These are phyloP conservation scores for Myriosclerotinia duriaeana DNA, from an alignment of 2,329 filamentous ascomycete genomes.

Conservation along the genomic window DNA sequence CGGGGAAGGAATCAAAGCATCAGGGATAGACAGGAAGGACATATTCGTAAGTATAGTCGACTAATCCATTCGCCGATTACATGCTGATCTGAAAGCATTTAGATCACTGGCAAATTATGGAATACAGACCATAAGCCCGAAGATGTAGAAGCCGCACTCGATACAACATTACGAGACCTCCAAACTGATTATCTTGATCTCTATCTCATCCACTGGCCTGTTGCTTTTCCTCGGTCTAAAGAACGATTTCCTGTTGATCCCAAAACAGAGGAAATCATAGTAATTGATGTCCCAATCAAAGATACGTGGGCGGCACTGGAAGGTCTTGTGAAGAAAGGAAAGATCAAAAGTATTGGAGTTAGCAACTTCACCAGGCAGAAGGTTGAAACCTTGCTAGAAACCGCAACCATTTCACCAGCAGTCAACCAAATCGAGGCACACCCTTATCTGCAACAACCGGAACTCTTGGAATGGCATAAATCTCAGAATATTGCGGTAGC, in stretches of 20 bases:
- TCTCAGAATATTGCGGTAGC: slow-evolving; percentile 59
- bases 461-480: slow-evolving; percentile 57
- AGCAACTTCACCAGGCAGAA: slow-evolving; percentile 50
- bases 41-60: slow-evolving; percentile 48
- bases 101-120: slow-evolving; percentile 68
- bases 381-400: slow-evolving; percentile 47
- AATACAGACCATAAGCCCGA: slow-evolving; percentile 73
- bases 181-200: slow-evolving; percentile 81
- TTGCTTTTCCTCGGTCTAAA: slow-evolving; percentile 47
- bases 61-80: neutral
- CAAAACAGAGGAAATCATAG: slow-evolving; percentile 25
- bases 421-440: slow-evolving; percentile 71
- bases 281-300: slow-evolving; percentile 33
- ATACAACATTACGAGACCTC: slow-evolving; percentile 70
- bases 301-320: slow-evolving; percentile 47
- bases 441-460: slow-evolving; percentile 63
- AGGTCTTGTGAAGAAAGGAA: slow-evolving; percentile 43
- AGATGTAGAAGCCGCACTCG: slow-evolving; percentile 63
- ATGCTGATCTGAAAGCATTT: slow-evolving; percentile 39
- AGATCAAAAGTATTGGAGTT: slow-evolving; percentile 50
- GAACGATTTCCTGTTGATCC: slow-evolving; percentile 29
- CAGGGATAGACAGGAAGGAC: slow-evolving; percentile 63
- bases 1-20: slow-evolving; percentile 68
- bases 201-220: slow-evolving; percentile 80
- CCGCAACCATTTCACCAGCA: slow-evolving; percentile 57